phyloP scores from a whole-genome alignment of 257 asterid genomes.

The Fraxinus anomala region DNA sequence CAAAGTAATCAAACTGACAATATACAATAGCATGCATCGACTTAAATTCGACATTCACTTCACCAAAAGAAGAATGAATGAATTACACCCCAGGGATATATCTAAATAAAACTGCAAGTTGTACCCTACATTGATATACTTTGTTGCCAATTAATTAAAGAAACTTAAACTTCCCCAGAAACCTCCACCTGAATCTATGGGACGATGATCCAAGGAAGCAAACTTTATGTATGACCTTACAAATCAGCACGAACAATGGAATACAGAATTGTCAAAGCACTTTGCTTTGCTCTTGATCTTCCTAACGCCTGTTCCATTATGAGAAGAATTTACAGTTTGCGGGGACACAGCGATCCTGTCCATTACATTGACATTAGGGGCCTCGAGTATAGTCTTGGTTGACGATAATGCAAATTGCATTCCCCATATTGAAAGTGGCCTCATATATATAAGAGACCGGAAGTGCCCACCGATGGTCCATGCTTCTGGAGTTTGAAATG shows the following conservation, averaged over 20 bases:
- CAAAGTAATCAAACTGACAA: too few relatives aligned
- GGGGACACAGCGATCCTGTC: constrained; percentile 50
- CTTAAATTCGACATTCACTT: too few relatives aligned
- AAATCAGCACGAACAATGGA: constrained; percentile 66
- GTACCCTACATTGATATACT: constrained; percentile 16
- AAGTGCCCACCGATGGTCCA: constrained; percentile 96
- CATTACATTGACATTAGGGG: constrained; percentile 58
- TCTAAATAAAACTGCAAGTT: constrained; percentile 1
- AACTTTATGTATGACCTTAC: not conserved
- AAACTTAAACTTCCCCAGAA: not conserved
- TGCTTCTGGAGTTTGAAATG: constrained; percentile 94
- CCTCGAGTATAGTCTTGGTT: constrained; percentile 49
- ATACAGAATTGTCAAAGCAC: constrained; percentile 67
- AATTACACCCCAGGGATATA: not conserved
- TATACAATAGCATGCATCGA: too few relatives aligned
- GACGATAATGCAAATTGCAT: constrained; percentile 85
- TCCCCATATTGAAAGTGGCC: constrained; percentile 96
- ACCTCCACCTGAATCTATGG: constrained; percentile 4
- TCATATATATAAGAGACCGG: constrained; percentile 90
- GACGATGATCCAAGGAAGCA: constrained; percentile 25
- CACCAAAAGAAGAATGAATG: too few relatives aligned
- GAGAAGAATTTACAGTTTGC: constrained; percentile 26
- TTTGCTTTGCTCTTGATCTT: constrained; percentile 54
- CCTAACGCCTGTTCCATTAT: constrained; percentile 49
- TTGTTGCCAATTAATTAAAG: constrained; percentile 5